Evolutionary conservation across 75 land plant genomes (phyloP), one percentile per base, ranked within the genome.

Genomic region (Pinus albicaulis): DNA sequence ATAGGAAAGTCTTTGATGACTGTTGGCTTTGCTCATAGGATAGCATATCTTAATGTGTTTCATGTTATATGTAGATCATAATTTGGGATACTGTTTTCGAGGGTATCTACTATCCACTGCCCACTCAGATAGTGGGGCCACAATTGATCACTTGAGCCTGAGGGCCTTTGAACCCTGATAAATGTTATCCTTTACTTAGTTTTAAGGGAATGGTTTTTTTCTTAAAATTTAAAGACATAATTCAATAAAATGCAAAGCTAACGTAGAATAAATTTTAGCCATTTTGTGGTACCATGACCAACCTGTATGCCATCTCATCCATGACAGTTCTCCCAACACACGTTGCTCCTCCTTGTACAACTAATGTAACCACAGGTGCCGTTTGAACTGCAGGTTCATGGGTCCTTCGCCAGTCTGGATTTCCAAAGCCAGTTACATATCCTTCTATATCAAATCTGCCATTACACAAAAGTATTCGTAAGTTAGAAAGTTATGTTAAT

Each of bases 281-380:
- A 68, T 41, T 41, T 68, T 11, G 12, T 3, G 71, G 53, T 48
- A 38, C 48, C 52, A 68, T n/a, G 13, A 28, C 81, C 15, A 23
- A 92, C 91, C 86, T 82, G 73, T 84, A 91, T 14, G 82, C 88
- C 23, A 93, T 76, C 78, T 96, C 99, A 83, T 89, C 93, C 89
- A 96, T 87, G 63, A 89, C 83, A 44, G 95, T 95, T 80, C 87
- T 97, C 34, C 99, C 99, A 70, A 91, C 87, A 77, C 98, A 97
- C n/a, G 78, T 82, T 11, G 99, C 99, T 12, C 99, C 99, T 57
- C 86, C 84, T 56, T 86, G 82, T 56, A 94, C 61, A 59, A 95
- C 83, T 23, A 66, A n/a, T 24, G 89, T 56, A 8, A 97, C 95
- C 16, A 77, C 93, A 55, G 77, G 76, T 4, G 98, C 95, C 5